Base-by-base conservation (phyloP, 352 stramenopile genomes). In the Hyaloperonospora arabidopsidis region DNA sequence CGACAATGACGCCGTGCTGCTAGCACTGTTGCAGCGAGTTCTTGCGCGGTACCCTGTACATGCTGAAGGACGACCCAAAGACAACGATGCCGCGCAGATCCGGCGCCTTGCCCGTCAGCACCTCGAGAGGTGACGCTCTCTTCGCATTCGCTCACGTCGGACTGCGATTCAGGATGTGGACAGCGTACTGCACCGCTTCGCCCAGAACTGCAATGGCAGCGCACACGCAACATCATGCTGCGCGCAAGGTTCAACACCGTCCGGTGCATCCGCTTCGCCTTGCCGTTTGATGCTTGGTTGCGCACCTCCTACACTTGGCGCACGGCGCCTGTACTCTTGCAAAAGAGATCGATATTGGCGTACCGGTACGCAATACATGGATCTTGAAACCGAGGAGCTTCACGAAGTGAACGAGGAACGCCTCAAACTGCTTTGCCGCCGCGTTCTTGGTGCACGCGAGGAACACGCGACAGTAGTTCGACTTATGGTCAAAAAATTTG, bases 231-330 rank as follows among this genome's bases (percentile, higher is more conserved):
- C 12, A 74, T 11, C 52, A 68, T 66, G 34, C 57, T 68, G 1
- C 52, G 49, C 6, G 50, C 34, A 40, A 76, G 62, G 55, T 76
- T 69, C 25, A 68, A 44, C 0, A 76, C 50, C 0, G 56, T 70
- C 6, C 63, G 22, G 21, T 76, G 63, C 56, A 76, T 70, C 2
- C 54, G 38, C 29, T 68, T 57, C 0, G 62, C 62, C 41, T 75
- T 72, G 0, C 59, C 63, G 38, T 76, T 76, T 0, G 34, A 35
- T 2, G 63, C 56, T 18, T 61, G 12, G 35, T 15, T 41, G 35
- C n/a, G 35, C 0, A 55, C 56, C 12, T 75, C 67, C 0, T 44
- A 52, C 1, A 40, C 18, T 39, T 75, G 63, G 0, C 63, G 18
- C 0, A 28, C 49, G 7, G 72, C 53, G 1, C 63, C 67, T 0